Evolutionary conservation across 106 monocot genomes (phyloP), one percentile per base, ranked within the genome.

Genomic region (Xerophyta viscosa): DNA sequence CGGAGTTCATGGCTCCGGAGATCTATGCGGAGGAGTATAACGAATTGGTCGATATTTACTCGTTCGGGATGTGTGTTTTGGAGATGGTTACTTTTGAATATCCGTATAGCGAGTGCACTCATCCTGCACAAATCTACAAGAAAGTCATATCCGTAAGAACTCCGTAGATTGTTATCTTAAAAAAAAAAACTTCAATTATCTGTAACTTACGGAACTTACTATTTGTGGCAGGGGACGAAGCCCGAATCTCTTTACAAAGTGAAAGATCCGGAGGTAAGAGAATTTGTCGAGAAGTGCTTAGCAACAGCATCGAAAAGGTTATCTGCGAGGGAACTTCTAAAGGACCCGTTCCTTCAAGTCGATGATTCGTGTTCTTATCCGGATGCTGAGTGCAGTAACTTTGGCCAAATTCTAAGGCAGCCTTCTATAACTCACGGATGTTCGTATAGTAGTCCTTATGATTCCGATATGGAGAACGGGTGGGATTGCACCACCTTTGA

Each of bases 1-100:
- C 88, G 0, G 94, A 96, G 36, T 96, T 94, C 69, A 94, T 94
- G 94, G 93, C 93, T 3, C 93, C 93, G 0, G 93, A 93, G 74
- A 83, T 94, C 3, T 94, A 94, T 29, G 72, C 81, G 46, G 88
- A 88, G 70, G 88, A 94, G 49, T 94, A 94, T 67, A 88, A 94
- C 41, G 94, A 94, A 60, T 56, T 88, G 41, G 88, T 84, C 7
- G 94, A 94, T 42, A 84, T 94, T 20, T 94, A 94, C 67, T 94
- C 94, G 12, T 94, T 94, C 48, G 94, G 94, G 17, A 88, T 94
- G 88, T 94, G 94, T 39, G 69, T 94, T 4, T 60, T 94, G 29
- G 94, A 94, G 66, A 94, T 94, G 88, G 80, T 84, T 10, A 88
- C 94, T 27, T 81, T 84, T 18, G 94, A 94, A 48, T 94, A 94